Evolutionary conservation across 345 rosid species (phyloP).

Genomic region (Diplotaxis tenuifolia): DNA sequence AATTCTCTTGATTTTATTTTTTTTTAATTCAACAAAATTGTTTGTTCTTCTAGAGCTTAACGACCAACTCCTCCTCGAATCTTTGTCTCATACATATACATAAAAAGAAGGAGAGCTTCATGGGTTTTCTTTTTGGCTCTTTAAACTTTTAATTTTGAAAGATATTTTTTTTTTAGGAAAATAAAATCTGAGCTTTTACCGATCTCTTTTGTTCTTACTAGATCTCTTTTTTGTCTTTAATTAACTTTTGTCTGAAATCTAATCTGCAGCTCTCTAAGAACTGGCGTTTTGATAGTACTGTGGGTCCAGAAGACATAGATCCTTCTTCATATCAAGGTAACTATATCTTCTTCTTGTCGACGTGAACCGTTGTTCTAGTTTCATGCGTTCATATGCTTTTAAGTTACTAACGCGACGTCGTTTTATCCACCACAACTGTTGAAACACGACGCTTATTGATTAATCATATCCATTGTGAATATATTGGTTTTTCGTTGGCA

Average conservation of each 20-base stretch:
- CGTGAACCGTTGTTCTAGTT: slow-evolving; percentile 12
- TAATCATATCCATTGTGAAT: slow-evolving; percentile 4
- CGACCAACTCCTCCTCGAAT: slow-evolving; percentile 43
- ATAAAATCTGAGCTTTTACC: not conserved
- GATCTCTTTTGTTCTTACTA: not conserved
- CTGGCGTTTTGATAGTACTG: slow-evolving; percentile 47
- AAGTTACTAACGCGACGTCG: slow-evolving; percentile 20
- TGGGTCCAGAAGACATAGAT: slow-evolving; percentile 44
- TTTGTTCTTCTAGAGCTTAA: slow-evolving; percentile 7
- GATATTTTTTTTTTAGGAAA: no score
- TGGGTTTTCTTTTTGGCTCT: not conserved
- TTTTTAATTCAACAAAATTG: not conserved
- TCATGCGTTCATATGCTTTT: slow-evolving; percentile 20
- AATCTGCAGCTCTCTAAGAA: slow-evolving; percentile 33
- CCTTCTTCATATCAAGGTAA: slow-evolving; percentile 41
- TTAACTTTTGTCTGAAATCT: slow-evolving; percentile 10
- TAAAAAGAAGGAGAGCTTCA: not conserved
- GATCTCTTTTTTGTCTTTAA: not conserved
- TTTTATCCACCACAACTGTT: not conserved
- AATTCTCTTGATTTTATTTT: not conserved
- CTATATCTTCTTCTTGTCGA: slow-evolving; percentile 15
- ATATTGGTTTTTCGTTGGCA: not conserved
- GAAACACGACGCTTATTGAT: slow-evolving; percentile 1
- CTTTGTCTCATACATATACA: slow-evolving; percentile 17
- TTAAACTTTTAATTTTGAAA: not conserved